Conservation (phyloP, 2,329 filamentous ascomycete genomes). For the Botrytis deweyae region DNA sequence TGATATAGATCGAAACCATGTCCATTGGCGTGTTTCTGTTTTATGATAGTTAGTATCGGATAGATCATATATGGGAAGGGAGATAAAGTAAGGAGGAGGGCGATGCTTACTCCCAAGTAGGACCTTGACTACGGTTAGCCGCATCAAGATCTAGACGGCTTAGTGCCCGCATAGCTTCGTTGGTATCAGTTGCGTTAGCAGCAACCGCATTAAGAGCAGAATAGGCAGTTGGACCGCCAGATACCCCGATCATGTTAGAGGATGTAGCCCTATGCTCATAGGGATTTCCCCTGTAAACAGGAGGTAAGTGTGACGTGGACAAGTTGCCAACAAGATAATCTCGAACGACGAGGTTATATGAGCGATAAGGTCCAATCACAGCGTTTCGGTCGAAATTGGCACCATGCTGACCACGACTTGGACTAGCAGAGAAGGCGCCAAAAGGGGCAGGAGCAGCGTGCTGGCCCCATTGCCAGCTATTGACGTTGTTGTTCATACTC, state of each 20-base stretch:
- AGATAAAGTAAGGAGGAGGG: background rate
- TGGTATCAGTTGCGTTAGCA: background rate
- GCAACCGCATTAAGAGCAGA: no score
- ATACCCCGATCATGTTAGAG: background rate
- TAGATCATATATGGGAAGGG: background rate
- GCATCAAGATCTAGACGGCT: background rate
- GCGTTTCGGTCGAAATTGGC: background rate
- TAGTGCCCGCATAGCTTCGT: background rate
- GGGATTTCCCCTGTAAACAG: background rate
- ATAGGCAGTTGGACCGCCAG: background rate
- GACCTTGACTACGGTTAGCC: background rate
- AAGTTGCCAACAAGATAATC: background rate
- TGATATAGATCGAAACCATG: background rate
- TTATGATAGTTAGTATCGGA: background rate
- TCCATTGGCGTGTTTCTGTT: background rate
- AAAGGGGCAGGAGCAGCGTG: background rate
- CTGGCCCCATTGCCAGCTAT: background rate
- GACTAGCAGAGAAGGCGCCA: background rate
- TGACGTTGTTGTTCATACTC: background rate
- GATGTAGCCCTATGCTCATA: background rate
- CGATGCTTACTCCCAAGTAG: background rate
- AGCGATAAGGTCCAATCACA: background rate
- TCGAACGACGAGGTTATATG: background rate
- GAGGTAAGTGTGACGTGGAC: no score
- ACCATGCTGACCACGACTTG: background rate